A percentile compares a stretch with the other conserved stretches of the same genome.
phyloP scores from a whole-genome alignment of 2,329 filamentous ascomycete species.

The Apiospora marii region DNA sequence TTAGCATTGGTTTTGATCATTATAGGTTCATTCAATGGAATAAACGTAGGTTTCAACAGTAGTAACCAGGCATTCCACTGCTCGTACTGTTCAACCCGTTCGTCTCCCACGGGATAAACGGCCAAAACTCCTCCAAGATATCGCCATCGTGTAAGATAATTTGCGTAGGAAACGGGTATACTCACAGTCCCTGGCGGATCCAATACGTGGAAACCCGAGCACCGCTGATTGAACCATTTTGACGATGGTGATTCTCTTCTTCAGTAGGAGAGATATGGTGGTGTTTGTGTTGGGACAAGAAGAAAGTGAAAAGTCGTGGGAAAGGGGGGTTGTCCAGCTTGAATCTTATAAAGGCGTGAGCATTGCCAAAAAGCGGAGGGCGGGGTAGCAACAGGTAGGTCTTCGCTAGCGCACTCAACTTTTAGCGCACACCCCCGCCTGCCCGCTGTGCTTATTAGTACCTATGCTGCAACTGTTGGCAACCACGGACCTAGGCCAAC shows the following conservation, averaged over 20 bases:
- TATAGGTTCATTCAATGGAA: background rate
- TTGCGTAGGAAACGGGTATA: background rate
- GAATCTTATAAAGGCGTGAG: background rate
- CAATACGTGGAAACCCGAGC: slow-evolving; percentile 99
- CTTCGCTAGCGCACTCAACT: too few relatives aligned
- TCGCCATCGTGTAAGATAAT: too few relatives aligned
- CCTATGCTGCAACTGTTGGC: background rate
- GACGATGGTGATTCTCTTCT: slow-evolving; percentile 38
- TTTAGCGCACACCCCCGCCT: background rate
- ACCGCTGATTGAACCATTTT: slow-evolving; percentile 74
- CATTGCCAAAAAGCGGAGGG: too few relatives aligned
- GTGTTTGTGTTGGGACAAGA: background rate
- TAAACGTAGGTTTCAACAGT: background rate
- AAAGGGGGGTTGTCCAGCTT: background rate
- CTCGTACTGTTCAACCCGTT: background rate
- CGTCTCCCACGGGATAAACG: background rate
- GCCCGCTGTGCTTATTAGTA: background rate
- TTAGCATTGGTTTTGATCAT: background rate
- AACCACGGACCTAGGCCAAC: background rate
- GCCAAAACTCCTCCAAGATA: background rate
- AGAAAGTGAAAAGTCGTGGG: background rate
- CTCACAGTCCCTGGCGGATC: slow-evolving; percentile 92
- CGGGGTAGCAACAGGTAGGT: too few relatives aligned
- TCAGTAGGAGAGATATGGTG: background rate
- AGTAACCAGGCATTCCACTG: background rate